Evolutionary conservation across 78 protist species (phyloP).

Genomic region (Planoprotostelium fungivorum): DNA sequence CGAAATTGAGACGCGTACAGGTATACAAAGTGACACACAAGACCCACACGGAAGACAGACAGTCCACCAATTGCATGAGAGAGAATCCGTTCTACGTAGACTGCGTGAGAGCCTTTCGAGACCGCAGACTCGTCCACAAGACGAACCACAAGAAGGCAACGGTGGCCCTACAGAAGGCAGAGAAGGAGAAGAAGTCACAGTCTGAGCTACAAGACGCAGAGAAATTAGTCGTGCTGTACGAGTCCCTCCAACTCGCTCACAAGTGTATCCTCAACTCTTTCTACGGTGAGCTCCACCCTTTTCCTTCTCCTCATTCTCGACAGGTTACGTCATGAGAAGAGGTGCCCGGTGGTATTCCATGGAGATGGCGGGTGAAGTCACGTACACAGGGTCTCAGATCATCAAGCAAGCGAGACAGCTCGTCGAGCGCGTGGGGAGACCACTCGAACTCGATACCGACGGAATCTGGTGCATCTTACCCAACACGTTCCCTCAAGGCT

Average conservation of each 20-base stretch:
- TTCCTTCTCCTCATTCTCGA: neutral
- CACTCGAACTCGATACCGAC: slow-evolving; percentile 99
- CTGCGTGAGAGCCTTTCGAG: slow-evolving; percentile 93
- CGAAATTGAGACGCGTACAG: neutral
- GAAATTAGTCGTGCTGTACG: slow-evolving; percentile 83
- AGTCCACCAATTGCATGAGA: slow-evolving; percentile 94
- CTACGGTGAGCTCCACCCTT: slow-evolving; percentile 64
- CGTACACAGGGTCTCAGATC: slow-evolving; percentile 94
- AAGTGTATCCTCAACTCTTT: slow-evolving; percentile 99
- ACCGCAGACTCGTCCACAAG: slow-evolving; percentile 95
- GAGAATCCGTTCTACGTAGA: slow-evolving; percentile 98
- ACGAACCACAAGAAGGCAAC: slow-evolving; percentile 73
- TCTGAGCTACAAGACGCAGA: slow-evolving; percentile 15
- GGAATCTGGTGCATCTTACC: slow-evolving; percentile 99
- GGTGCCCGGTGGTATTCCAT: slow-evolving; percentile 99
- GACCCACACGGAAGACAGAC: slow-evolving; percentile 25
- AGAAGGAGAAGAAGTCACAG: slow-evolving; percentile 16
- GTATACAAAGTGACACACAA: slow-evolving; percentile 61
- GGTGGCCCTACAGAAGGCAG: slow-evolving; percentile 41
- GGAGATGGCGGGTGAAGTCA: slow-evolving; percentile 99
- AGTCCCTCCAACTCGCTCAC: slow-evolving; percentile 99
- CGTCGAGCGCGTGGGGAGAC: slow-evolving; percentile 90
- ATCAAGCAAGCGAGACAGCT: slow-evolving; percentile 81
- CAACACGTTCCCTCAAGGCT: slow-evolving; percentile 88
- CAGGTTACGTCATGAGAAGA: slow-evolving; percentile 97